Evolutionary conservation across 2,329 filamentous ascomycete genomes (phyloP), one percentile per base, ranked within the genome.

Genomic region (Colletotrichum sublineola): DNA sequence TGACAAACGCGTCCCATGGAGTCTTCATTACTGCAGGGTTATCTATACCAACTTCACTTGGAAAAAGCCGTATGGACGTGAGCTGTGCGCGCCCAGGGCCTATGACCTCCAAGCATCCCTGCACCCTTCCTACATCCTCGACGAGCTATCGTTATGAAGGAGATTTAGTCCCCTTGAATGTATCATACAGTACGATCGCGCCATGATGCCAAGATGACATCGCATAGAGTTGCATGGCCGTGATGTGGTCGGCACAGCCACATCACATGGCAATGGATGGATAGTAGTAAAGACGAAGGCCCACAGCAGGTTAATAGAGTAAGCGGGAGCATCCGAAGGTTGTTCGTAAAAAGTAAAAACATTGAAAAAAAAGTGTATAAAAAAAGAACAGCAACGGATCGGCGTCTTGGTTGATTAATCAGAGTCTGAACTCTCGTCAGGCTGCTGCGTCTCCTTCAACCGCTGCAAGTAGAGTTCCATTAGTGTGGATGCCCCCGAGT

Each of bases 391-490:
- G 29, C 18, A 15, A 56, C 44, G 8, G 24, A 50, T 55, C 14
- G 48, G 48, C 7, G 6, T n/a, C 20, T 9, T 64, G 24, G 48
- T 33, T 14, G 46, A 24, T 75, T 84, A 81, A 76, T 87, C 86
- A 53, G 86, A 88, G 53, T 85, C 86, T 11, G 86, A 88, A 64
- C 87, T 86, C 70, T 88, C 86, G 52, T 84, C 81, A 6, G 84
- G 83, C 44, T 86, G 85, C 18, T 87, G 82, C 50, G 86, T 88
- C 77, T 88, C 86, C 77, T 84, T 86, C 31, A 88, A 81, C 64
- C 84, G 84, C 85, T 88, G 75, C 61, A 36, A 50, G 55, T 62
- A 29, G 68, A 14, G 66, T 38, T 65, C 63, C 63, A 63, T 38
- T 20, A 58, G 66, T 29, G 48, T 52, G 61, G 36, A 40, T 63